Evolutionary conservation across 23 red algal species (phyloP).

Genomic region (Pyropia yezoensis): DNA sequence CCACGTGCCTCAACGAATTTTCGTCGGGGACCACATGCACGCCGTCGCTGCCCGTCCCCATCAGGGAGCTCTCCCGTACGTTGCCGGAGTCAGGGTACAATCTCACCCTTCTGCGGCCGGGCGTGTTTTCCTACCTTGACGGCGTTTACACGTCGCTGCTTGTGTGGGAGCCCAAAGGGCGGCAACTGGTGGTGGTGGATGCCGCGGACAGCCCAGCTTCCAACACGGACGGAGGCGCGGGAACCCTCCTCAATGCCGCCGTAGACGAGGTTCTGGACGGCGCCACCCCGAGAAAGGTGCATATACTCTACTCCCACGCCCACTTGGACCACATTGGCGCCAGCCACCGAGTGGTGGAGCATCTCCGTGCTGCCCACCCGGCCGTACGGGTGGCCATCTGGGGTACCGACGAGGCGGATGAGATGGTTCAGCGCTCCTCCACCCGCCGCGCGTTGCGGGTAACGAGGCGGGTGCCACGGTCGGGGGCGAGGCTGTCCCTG

Average conservation of each 20-base stretch:
- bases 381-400: slow-evolving; percentile 4
- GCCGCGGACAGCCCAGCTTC: not conserved
- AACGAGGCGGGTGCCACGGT: not conserved
- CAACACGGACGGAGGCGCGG: not conserved
- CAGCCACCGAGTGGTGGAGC: not conserved
- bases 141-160: slow-evolving; percentile 17
- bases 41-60: too few relatives aligned
- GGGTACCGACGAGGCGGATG: slow-evolving; percentile 8
- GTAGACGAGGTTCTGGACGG: slow-evolving; percentile 4
- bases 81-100: not conserved
- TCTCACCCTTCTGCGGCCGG: slow-evolving; percentile 7
- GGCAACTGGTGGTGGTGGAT: slow-evolving; percentile 15
- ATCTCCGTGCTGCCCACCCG: slow-evolving; percentile 1
- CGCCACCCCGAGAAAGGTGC: not conserved
- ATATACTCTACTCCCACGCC: slow-evolving; percentile 27
- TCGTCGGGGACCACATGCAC: too few relatives aligned
- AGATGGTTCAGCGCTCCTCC: not conserved
- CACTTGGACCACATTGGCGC: slow-evolving; percentile 42
- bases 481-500: not conserved
- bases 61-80: too few relatives aligned
- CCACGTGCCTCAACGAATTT: too few relatives aligned
- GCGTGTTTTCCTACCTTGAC: slow-evolving; percentile 18
- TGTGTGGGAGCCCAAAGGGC: not conserved
- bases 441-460: slow-evolving; percentile 4
- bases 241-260: slow-evolving; percentile 9